Base-by-base conservation (phyloP, 495 filamentous ascomycete species). In the Trichoderma gamsii region DNA sequence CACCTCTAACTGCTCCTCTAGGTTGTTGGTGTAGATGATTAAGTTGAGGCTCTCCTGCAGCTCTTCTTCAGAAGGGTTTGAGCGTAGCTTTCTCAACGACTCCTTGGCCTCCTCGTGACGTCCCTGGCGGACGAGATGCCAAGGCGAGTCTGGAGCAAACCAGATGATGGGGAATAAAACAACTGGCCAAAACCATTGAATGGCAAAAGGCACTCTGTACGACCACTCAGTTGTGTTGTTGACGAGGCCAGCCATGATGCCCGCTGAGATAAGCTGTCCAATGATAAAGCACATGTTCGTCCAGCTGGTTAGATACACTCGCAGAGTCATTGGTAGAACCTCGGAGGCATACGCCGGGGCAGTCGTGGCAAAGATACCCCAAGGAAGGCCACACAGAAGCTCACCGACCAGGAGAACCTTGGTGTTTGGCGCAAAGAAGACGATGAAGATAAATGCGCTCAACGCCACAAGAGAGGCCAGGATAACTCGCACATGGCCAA, bases 11-110 rank as follows among this genome's bases (percentile, higher is more conserved):
- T 81, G 83, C 64, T 84, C 81, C 72, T 91, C 88, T n/a, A 89
- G 72, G 7, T 83, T 83, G 21, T 86, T 86, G 29, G 87, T 89
- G 72, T 89, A 86, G 38, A 84, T 80, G 85, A 90, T 90, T 86
- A 90, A 88, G 56, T 87, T 82, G 66, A 90, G 79, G 16, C 49
- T 63, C 16, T 51, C 52, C 29, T 63, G 23, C 16, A 41, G n/a
- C 32, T 67, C 52, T 52, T 41, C 23, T 27, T 41, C 66, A 12
- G 49, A 41, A 16, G 27, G 12, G n/a, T 41, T 52, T 13, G 35
- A 41, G 16, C 41, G 52, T 6, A 67, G 66, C 29, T 56, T 52
- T 18, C 38, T 38, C n/a, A 84, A 73, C 16, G 78, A 75, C 3
- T 25, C 16, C 4, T 70, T 64, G 15, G 82, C 82, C 0, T 78